Evolutionary conservation across 2,329 filamentous ascomycete genomes (phyloP), one percentile per base, ranked within the genome.

Genomic region (Arthroderma sp.): DNA sequence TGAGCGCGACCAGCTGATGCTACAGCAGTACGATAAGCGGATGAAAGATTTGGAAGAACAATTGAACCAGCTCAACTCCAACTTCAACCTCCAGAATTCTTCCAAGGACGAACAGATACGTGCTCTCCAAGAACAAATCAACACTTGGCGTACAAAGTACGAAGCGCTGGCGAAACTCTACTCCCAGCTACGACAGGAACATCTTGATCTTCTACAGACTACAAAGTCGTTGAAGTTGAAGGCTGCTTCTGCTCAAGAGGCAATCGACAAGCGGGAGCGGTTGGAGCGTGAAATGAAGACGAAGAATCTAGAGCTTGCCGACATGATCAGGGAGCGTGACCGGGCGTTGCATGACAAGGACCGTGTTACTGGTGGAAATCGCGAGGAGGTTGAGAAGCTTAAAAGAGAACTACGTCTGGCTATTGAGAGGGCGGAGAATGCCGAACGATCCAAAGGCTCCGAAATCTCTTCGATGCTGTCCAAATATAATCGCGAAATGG

Each of bases 301-400:
- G 29, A 98, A 98, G 77, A 98, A 98, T 60, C 71, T 98, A n/a
- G 91, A 98, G 64, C 69, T 98, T 50, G 91, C 91, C 30, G 87
- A 96, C 62, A 96, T 98, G 91, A 98, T 98, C 52, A 79, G 91
- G 37, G 91, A 98, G 68, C 77, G 91, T 54, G 91, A 98, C 59
- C 80, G 91, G 51, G 91, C 91, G 29, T 68, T 95, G 43, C 86
- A 96, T 58, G 91, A 98, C 51, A 86, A 88, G 62, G 91, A 98
- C 60, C 79, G 91, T 45, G 69, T 82, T n/a, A 78, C 73, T 42
- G 91, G 91, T 41, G 83, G 80, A 44, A 88, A 88, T 65, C 88
- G 86, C 58, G 91, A 98, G 47, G 91, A 98, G 61, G 58, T 94
- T 7, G 91, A 98, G 68, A 95, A 94, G 68, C 70, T 96, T 46